Percentiles rank a stretch among this genome's conserved stretches.
phyloP scores from a whole-genome alignment of 108 stramenopile species.

The Fragilaria crotonensis region DNA sequence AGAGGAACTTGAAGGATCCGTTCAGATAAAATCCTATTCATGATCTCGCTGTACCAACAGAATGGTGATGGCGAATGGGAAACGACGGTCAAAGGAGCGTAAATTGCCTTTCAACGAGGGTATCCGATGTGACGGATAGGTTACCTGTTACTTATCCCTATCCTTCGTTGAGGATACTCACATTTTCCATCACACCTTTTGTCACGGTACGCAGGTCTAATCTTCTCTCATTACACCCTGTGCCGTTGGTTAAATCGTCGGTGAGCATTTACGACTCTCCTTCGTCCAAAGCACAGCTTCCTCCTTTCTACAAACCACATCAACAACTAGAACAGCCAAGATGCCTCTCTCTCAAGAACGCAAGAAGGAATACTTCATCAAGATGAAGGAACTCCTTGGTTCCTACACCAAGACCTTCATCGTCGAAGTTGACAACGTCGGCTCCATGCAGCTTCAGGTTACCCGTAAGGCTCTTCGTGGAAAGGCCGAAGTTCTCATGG shows the following conservation, averaged over 20 bases:
- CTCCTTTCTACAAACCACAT: conserved; percentile 1
- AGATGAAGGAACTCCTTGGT: conserved; percentile 64
- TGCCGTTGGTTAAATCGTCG: conserved; percentile 12
- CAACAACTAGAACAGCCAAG: conserved; percentile 15
- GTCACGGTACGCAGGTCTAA: too few relatives aligned
- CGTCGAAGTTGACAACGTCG: conserved; percentile 97
- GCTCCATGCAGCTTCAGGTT: conserved; percentile 94
- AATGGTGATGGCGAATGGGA: too few relatives aligned
- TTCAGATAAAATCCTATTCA: too few relatives aligned
- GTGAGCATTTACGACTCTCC: conserved; percentile 6
- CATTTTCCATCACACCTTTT: too few relatives aligned
- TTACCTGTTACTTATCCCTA: too few relatives aligned
- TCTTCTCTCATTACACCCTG: too few relatives aligned
- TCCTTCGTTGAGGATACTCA: too few relatives aligned
- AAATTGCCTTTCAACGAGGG: too few relatives aligned
- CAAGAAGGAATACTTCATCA: conserved; percentile 79
- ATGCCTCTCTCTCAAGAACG: conserved; percentile 88
- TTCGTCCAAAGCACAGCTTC: background rate
- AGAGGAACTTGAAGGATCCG: too few relatives aligned
- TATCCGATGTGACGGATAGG: too few relatives aligned
- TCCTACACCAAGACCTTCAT: conserved; percentile 87
- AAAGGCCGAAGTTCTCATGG: conserved; percentile 93
- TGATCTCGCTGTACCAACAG: too few relatives aligned
- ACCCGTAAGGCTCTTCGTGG: conserved; percentile 91
- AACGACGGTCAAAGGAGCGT: too few relatives aligned